phyloP scores from a whole-genome alignment of 2,329 filamentous ascomycete genomes.

The Paraconiothyrium brasiliense region DNA sequence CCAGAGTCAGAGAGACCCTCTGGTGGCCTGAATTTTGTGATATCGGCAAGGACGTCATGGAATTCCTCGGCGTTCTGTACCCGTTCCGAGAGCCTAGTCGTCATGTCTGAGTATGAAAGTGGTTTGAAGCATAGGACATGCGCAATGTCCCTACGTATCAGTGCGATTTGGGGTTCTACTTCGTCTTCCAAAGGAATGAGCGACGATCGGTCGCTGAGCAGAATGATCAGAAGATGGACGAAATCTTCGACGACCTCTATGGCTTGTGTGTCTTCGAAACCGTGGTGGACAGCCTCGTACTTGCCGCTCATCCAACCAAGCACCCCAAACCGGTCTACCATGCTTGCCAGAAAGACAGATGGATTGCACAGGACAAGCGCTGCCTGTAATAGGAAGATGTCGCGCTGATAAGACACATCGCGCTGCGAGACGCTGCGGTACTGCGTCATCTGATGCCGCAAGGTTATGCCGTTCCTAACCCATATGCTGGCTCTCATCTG shows the following conservation, averaged over 20 bases:
- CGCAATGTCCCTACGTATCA: constrained; percentile 87
- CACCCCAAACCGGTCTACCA: constrained; percentile 92
- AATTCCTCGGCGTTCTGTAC: constrained; percentile 91
- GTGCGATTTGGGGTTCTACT: constrained; percentile 70
- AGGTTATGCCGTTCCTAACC: constrained; percentile 96
- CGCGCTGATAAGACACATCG: constrained; percentile 92
- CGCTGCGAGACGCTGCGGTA: constrained; percentile 89
- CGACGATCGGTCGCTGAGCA: constrained; percentile 87
- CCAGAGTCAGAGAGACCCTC: constrained; percentile 93
- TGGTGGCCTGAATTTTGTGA: constrained; percentile 88
- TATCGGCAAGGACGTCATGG: constrained; percentile 81
- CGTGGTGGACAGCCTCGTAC: constrained; percentile 71
- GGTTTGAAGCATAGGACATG: constrained; percentile 97
- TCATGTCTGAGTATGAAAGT: constrained; percentile 91
- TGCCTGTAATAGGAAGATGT: constrained; percentile 92
- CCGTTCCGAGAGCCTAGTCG: constrained; percentile 84
- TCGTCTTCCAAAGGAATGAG: constrained; percentile 75
- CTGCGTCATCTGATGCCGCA: constrained; percentile 92
- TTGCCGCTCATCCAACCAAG: constrained; percentile 85
- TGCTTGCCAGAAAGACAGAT: constrained; percentile 83
- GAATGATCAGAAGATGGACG: constrained; percentile 88
- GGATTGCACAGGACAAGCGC: constrained; percentile 88
- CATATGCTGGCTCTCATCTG: constrained; percentile 99
- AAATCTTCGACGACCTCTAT: constrained; percentile 96
- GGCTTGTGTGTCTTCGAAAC: constrained; percentile 86